Evolutionary conservation across 2,329 filamentous ascomycete genomes (phyloP), one percentile per base, ranked within the genome.

Genomic region (Parafenestella ontariensis): DNA sequence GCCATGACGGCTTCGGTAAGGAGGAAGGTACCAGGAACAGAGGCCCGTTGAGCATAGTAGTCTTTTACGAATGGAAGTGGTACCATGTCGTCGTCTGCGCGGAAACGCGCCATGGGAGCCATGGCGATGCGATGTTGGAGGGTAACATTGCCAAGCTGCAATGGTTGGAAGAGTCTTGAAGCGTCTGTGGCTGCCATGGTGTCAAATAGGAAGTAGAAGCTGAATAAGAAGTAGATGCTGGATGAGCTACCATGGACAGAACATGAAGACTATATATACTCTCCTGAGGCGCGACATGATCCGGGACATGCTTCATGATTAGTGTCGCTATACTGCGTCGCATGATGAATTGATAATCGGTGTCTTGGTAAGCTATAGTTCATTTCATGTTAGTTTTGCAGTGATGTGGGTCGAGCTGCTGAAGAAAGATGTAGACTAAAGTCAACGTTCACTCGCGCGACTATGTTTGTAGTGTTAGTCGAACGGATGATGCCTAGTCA

Each of bases 1-100:
- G 77, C 83, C 73, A 79, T 79, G 5, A 81, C 83, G 1, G 79
- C 85, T 70, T 88, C 86, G 2, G 80, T 79, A 59, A 88, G 82
- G 31, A 88, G 64, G 3, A 88, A 75, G 0, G 83, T 86, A 17
- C 84, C 84, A 1, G 79, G 78, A 2, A 78, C 72, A 7, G 74
- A 76, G 26, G 76, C 81, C 17, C 84, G 79, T 62, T 86, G 83
- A 3, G 69, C 72, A 66, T 86, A 85, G 73, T 86, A 83, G 31
- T 82, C 77, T 29, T 72, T 62, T 1, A 78, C 76, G 18, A 71
- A 52, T 6, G 65, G 66, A 1, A 61, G 52, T 3, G 80, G 80
- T 6, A 80, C 75, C 59, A 82, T 78, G 49, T 82, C 72, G 43
- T 83, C 74, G 37, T 73, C 64, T 45, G 77, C 76, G 31, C 77